Evolutionary conservation across 2,329 filamentous ascomycete species (phyloP).

Genomic region (Cercospora sesami): DNA sequence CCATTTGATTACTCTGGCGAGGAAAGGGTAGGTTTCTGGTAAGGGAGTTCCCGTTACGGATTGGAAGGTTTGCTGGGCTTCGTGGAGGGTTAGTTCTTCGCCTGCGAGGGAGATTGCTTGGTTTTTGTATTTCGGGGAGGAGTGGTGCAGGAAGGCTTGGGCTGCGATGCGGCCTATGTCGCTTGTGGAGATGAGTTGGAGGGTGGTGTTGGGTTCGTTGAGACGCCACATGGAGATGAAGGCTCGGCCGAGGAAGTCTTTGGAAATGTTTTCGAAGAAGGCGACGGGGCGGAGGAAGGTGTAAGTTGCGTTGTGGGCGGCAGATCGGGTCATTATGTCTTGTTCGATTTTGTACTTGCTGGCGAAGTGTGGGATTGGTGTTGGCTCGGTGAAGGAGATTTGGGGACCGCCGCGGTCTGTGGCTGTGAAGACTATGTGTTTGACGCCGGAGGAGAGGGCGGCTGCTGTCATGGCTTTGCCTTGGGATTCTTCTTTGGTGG

Average conservation of each 20-base stretch:
- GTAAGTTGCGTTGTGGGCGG: conserved; percentile 53
- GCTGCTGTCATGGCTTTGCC: conserved; percentile 61
- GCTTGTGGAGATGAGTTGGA: conserved; percentile 44
- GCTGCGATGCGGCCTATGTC: conserved; percentile 54
- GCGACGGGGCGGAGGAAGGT: conserved; percentile 63
- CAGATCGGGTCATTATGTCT: conserved; percentile 53
- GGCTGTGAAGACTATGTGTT: conserved; percentile 61
- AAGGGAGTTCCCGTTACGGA: conserved; percentile 45
- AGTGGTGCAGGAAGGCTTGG: conserved; percentile 49
- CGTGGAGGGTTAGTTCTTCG: conserved; percentile 52
- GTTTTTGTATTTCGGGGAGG: conserved; percentile 45
- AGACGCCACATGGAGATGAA: conserved; percentile 50
- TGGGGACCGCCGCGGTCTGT: conserved; percentile 58
- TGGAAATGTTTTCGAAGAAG: conserved; percentile 62
- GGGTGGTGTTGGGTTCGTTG: conserved; percentile 20
- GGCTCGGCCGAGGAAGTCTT: conserved; percentile 50
- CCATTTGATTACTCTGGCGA: conserved; percentile 46
- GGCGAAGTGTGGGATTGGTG: conserved; percentile 62
- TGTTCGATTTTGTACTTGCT: conserved; percentile 62
- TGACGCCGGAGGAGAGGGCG: conserved; percentile 56
- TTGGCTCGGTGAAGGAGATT: conserved; percentile 54
- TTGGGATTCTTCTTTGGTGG: conserved; percentile 53
- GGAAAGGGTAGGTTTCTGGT: conserved; percentile 46
- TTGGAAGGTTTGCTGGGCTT: conserved; percentile 51
- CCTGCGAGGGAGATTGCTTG: conserved; percentile 53